Evolutionary conservation across 371 early-diverging fungal genomes (phyloP).

Genomic region (Lichtheimia ramosa): DNA sequence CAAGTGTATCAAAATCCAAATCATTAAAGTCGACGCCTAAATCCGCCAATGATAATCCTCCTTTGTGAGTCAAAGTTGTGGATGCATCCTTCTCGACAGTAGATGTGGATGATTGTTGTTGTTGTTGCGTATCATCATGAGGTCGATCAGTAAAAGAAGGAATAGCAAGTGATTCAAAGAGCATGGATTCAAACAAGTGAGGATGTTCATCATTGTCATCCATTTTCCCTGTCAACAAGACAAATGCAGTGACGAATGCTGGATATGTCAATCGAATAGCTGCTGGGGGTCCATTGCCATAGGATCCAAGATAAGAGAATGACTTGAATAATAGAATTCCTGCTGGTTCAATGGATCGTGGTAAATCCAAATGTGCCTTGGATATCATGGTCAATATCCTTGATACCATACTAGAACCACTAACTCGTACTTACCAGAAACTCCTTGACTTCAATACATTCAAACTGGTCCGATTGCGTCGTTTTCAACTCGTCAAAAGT

Average conservation of each 20-base stretch:
- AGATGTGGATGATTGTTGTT: neutral
- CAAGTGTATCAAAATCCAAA: conserved; percentile 20
- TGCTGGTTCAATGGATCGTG: conserved; percentile 34
- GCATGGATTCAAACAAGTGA: conserved; percentile 26
- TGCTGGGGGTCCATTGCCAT: conserved; percentile 25
- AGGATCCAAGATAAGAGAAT: conserved; percentile 46
- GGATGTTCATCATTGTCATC: conserved; percentile 28
- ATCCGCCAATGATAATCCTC: conserved; percentile 34
- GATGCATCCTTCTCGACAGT: neutral
- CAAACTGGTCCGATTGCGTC: conserved; percentile 29
- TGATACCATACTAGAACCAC: neutral
- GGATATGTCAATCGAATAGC: conserved; percentile 26
- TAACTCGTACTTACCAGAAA: conserved; percentile 35
- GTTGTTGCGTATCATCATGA: too few species aligned
- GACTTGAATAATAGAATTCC: conserved; percentile 45
- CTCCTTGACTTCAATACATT: conserved; percentile 41
- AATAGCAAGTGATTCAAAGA: conserved; percentile 47
- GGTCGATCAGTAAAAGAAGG: neutral
- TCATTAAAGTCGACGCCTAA: conserved; percentile 43
- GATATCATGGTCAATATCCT: neutral
- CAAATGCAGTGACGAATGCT: conserved; percentile 45
- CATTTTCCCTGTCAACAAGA: conserved; percentile 30
- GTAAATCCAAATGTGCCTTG: conserved; percentile 40
- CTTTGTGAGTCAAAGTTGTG: neutral
- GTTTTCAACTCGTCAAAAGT: conserved; percentile 37